phyloP scores from a whole-genome alignment of 2,329 filamentous ascomycete genomes.

The Fusarium gaditjirri region DNA sequence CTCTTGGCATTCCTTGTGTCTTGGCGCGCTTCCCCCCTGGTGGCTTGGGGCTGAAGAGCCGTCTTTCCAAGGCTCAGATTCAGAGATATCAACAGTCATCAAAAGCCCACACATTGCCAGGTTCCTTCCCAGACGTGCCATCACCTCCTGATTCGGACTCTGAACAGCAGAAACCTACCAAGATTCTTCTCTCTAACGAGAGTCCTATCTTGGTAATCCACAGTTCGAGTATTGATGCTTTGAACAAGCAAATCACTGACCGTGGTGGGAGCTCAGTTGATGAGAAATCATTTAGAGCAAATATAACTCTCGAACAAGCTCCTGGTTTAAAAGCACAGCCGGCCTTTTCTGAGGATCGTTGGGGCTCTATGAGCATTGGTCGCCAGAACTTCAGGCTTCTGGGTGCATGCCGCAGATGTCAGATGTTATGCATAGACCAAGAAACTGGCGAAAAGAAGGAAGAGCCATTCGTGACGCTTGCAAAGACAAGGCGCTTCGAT shows the following conservation, averaged over 20 bases:
- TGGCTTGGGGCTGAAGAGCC: slow-evolving; percentile 65
- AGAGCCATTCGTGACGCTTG: slow-evolving; percentile 89
- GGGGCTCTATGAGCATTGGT: slow-evolving; percentile 76
- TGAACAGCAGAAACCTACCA: slow-evolving; percentile 52
- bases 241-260: slow-evolving; percentile 78
- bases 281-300: slow-evolving; percentile 85
- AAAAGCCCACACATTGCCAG: slow-evolving; percentile 54
- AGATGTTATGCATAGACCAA: slow-evolving; percentile 97
- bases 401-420: slow-evolving; percentile 87
- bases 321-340: slow-evolving; percentile 54
- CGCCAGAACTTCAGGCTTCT: slow-evolving; percentile 74
- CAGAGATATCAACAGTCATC: slow-evolving; percentile 63
- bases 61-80: slow-evolving; percentile 78
- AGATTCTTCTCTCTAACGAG: slow-evolving; percentile 89
- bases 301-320: slow-evolving; percentile 75
- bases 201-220: slow-evolving; percentile 91
- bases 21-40: slow-evolving; percentile 85
- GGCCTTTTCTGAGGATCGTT: slow-evolving; percentile 83
- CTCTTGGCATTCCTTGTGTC: slow-evolving; percentile 81
- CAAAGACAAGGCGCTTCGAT: slow-evolving; percentile 84
- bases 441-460: slow-evolving; percentile 78
- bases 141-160: slow-evolving; percentile 69
- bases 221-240: slow-evolving; percentile 77
- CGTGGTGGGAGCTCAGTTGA: slow-evolving; percentile 72
- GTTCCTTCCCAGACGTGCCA: slow-evolving; percentile 64